Evolutionary conservation across 345 rosid species (phyloP).

Genomic region (Salix koriyanagi): DNA sequence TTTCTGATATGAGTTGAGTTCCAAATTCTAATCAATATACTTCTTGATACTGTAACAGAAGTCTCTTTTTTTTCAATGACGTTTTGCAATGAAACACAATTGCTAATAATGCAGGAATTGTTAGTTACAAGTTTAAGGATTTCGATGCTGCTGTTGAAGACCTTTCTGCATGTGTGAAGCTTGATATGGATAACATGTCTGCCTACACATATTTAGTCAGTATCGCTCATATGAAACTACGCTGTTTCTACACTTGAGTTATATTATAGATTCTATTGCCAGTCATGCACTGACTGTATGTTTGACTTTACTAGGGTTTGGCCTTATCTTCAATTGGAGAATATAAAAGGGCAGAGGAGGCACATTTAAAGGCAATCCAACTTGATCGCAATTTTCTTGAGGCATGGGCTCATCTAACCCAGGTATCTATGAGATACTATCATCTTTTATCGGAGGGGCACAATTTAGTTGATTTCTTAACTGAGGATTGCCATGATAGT

Average conservation of each 20-base stretch:
- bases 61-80: background rate
- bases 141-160: conserved; percentile 81
- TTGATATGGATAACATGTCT: conserved; percentile 82
- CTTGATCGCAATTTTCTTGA: conserved; percentile 74
- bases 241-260: background rate
- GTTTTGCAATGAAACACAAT: conserved; percentile 6
- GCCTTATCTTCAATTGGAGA: conserved; percentile 78
- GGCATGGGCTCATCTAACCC: conserved; percentile 88
- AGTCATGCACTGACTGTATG: conserved; percentile 12
- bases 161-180: conserved; percentile 72
- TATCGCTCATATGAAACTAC: conserved; percentile 16
- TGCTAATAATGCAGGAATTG: conserved; percentile 65
- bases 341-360: conserved; percentile 72
- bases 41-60: no score
- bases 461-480: background rate
- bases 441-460: background rate
- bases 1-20: no score
- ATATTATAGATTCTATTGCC: conserved; percentile 8
- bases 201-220: conserved; percentile 86
- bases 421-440: conserved; percentile 44
- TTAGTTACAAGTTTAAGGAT: conserved; percentile 89
- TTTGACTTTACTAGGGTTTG: conserved; percentile 53
- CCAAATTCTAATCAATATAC: no score
- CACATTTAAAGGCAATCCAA: conserved; percentile 77
- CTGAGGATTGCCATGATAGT: background rate